These are phyloP conservation scores for Pestalotiopsis sp. DNA, from an alignment of 2,329 filamentous ascomycete species.

Conservation along the genomic window DNA sequence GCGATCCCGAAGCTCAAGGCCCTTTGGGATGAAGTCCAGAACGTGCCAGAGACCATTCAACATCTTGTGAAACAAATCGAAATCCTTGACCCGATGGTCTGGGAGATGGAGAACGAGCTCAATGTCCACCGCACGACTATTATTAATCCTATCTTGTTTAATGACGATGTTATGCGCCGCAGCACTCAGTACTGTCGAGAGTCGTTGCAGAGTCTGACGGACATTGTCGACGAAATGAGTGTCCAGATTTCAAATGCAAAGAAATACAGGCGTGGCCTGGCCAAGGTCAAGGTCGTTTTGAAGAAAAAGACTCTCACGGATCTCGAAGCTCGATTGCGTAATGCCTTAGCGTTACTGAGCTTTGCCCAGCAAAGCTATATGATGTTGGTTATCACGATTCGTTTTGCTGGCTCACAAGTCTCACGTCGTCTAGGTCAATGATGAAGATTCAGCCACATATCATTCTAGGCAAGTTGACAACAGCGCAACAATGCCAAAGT, in stretches of 20 bases:
- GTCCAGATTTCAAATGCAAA: neutral
- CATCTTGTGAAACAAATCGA: constrained; percentile 9
- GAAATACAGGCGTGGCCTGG: neutral
- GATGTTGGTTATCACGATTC: neutral
- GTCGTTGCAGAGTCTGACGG: neutral
- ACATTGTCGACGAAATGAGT: neutral
- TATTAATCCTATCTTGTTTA: neutral
- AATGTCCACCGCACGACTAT: neutral
- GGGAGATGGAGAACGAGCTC: constrained; percentile 8
- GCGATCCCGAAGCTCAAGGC: constrained; percentile 1
- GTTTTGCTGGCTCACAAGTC: neutral
- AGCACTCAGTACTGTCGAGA: neutral
- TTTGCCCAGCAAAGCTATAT: neutral
- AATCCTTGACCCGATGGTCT: constrained; percentile 1
- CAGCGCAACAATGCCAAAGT: neutral
- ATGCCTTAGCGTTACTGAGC: neutral
- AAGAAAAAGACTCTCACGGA: neutral
- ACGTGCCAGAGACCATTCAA: constrained; percentile 7
- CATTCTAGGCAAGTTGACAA: neutral
- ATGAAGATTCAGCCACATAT: neutral
- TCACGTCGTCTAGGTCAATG: neutral
- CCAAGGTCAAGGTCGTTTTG: neutral
- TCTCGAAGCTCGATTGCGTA: neutral
- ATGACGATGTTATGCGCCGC: neutral
- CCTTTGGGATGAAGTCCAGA: constrained; percentile 10